Evolutionary conservation across 108 stramenopile genomes (phyloP).

Genomic region (Craspedostauros australis): DNA sequence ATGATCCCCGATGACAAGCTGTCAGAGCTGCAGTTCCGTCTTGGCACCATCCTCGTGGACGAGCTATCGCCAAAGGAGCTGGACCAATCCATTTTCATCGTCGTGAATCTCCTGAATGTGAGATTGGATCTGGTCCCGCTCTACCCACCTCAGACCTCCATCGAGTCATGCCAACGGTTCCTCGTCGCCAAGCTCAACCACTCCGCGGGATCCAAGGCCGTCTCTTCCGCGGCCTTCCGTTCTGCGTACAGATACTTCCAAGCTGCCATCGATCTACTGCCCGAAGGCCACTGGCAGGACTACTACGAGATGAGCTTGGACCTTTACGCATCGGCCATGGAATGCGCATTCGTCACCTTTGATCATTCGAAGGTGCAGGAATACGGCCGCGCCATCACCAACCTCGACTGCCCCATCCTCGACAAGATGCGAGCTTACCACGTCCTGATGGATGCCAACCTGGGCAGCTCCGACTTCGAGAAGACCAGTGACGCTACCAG

Average conservation of each 20-base stretch:
- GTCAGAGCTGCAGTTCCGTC: background rate
- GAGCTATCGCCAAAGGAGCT: background rate
- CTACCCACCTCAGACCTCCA: too few relatives aligned
- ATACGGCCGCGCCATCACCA: background rate
- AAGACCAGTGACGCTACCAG: too few relatives aligned
- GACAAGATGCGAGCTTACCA: too few relatives aligned
- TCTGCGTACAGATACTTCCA: background rate
- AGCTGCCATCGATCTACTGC: constrained; percentile 2
- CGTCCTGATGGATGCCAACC: too few relatives aligned
- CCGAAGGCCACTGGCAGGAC: background rate
- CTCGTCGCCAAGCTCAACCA: background rate
- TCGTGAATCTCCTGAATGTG: constrained; percentile 3
- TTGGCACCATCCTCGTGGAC: background rate
- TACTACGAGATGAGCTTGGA: too few relatives aligned
- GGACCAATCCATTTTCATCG: constrained; percentile 1
- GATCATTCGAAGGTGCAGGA: background rate
- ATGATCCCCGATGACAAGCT: background rate
- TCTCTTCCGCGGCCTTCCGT: background rate
- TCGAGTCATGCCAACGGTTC: too few relatives aligned
- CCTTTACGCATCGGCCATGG: too few relatives aligned
- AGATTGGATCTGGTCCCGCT: too few relatives aligned
- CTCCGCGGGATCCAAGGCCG: constrained; percentile 1
- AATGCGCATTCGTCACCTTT: too few relatives aligned
- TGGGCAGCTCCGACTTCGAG: too few relatives aligned
- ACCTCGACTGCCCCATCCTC: background rate